Base-by-base conservation (phyloP, 257 asterid species). In the Orobanche coerulescens region DNA sequence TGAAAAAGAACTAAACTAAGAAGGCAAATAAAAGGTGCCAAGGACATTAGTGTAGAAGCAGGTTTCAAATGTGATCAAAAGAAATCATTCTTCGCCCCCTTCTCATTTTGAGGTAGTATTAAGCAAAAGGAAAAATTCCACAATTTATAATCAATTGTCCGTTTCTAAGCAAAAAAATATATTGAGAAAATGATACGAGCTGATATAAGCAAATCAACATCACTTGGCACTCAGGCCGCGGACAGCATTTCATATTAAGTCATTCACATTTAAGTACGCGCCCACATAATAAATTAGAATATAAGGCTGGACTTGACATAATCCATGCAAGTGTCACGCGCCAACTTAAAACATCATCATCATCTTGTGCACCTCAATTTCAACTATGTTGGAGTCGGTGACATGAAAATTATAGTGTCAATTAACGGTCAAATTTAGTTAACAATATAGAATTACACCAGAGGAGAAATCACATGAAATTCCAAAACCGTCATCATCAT, bases 1-100 rank as follows among this genome's bases (percentile, higher is more conserved):
- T 88, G 82, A 72, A 70, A 62, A 64, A 53, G 52, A 65, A 78
- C 28, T 34, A 23, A 39, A 40, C 42, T 54, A 44, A 46, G 71
- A 30, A 73, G 56, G 44, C 55, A 37, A 49, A 51, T 22, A 58
- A 36, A 44, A 58, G 58, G 67, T 34, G 8, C 61, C 18, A 39
- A 64, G 16, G 40, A 56, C 40, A 47, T 39, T 9, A 23, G 40
- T 22, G 4, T 18, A 65, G 58, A 22, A 61, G 46, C 40, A 58
- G 22, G 49, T 42, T 23, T 20, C 24, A 57, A 42, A 28, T 44
- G 60, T 58, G 54, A 68, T 31, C 12, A 69, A 4, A 42, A 20
- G 52, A 40, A 26, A 30, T 54, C 46, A 25, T 34, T 44, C 28
- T 26, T 36, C 75, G 46, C 23, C 11, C 36, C 14, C 73, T 20